A percentile compares a stretch with the other conserved stretches of the same genome.
These are phyloP conservation scores for Neobulgaria alba DNA, from an alignment of 2,329 filamentous ascomycete genomes.

Conservation along the genomic window DNA sequence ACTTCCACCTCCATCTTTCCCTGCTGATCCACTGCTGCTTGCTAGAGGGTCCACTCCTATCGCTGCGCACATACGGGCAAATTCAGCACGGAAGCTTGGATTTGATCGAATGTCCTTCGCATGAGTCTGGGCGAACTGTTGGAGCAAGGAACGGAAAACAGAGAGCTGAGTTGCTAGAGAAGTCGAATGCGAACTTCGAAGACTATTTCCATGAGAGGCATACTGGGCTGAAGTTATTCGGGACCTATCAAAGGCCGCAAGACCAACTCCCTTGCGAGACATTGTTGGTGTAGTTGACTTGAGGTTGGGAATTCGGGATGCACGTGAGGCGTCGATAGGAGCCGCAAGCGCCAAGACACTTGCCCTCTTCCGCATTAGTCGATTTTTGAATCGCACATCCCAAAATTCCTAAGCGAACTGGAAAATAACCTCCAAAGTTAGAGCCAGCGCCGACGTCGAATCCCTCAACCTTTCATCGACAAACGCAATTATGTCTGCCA, in stretches of 20 bases:
- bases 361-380: no score
- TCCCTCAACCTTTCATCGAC: slow-evolving; percentile 5
- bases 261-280: slow-evolving; percentile 77
- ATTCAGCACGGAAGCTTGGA: slow-evolving; percentile 90
- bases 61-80: slow-evolving; percentile 95
- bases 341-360: no score
- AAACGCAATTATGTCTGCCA: slow-evolving; percentile 41
- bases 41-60: slow-evolving; percentile 94
- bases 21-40: slow-evolving; percentile 46
- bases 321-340: not conserved
- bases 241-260: slow-evolving; percentile 81
- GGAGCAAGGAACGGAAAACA: slow-evolving; percentile 89
- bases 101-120: slow-evolving; percentile 93
- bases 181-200: slow-evolving; percentile 76
- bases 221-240: slow-evolving; percentile 82
- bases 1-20: slow-evolving; percentile 46
- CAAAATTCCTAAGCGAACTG: slow-evolving; percentile 5
- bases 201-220: slow-evolving; percentile 76
- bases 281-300: slow-evolving; percentile 32
- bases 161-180: slow-evolving; percentile 88
- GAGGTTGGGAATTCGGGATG: slow-evolving; percentile 2
- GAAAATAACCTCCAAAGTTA: slow-evolving; percentile 4
- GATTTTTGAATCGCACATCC: no score
- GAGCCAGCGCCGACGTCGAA: slow-evolving; percentile 5
- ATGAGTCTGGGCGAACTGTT: slow-evolving; percentile 93